phyloP scores from a whole-genome alignment of 2,329 filamentous ascomycete species.

The Fonsecaea pugnacius region DNA sequence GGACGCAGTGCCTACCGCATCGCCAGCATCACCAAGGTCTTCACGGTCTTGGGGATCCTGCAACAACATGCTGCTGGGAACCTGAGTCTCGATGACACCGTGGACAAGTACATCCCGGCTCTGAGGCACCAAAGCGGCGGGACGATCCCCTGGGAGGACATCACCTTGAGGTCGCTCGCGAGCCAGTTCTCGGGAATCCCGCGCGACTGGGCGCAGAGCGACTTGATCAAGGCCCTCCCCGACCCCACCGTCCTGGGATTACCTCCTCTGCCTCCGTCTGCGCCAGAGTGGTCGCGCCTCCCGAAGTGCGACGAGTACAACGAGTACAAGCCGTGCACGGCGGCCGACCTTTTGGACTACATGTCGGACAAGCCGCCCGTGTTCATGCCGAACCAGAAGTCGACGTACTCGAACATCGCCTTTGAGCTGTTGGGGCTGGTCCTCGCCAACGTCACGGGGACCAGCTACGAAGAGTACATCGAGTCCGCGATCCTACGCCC shows the following conservation, averaged over 20 bases:
- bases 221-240: conserved; percentile 23
- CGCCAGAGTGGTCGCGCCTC: conserved; percentile 11
- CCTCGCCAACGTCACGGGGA: conserved; percentile 38
- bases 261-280: conserved; percentile 21
- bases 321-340: conserved; percentile 30
- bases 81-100: conserved; percentile 38
- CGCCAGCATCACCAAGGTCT: conserved; percentile 40
- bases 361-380: conserved; percentile 27
- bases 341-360: conserved; percentile 24
- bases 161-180: conserved; percentile 38
- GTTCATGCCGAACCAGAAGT: conserved; percentile 38
- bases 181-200: conserved; percentile 40
- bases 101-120: conserved; percentile 35
- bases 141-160: conserved; percentile 37
- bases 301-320: conserved; percentile 28
- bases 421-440: conserved; percentile 40
- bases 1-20: conserved; percentile 38
- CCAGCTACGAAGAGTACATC: conserved; percentile 38
- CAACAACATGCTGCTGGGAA: conserved; percentile 39
- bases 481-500: conserved; percentile 31
- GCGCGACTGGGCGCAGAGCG: conserved; percentile 38
- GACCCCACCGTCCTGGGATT: conserved; percentile 29
- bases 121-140: conserved; percentile 17
- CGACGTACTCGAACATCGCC: conserved; percentile 40
- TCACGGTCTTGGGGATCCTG: conserved; percentile 40